These are phyloP conservation scores for Zymoseptoria brevis DNA, from an alignment of 2,329 filamentous ascomycete species.

Conservation along the genomic window DNA sequence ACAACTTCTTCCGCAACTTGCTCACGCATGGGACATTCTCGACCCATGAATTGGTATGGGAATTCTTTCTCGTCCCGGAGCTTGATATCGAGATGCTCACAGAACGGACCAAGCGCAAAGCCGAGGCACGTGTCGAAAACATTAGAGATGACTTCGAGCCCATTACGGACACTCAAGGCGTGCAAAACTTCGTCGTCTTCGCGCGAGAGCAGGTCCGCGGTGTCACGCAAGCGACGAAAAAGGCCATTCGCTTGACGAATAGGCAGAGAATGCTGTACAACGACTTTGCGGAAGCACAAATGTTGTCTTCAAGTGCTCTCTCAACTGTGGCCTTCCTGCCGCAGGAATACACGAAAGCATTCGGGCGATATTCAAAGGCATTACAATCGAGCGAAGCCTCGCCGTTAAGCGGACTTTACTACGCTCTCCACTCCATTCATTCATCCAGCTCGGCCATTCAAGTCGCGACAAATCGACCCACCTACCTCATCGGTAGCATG, in stretches of 20 bases:
- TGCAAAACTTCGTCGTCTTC: conserved; percentile 86
- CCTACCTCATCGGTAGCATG: conserved; percentile 69
- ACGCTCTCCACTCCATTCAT: conserved; percentile 69
- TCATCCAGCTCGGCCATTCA: conserved; percentile 77
- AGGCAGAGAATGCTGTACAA: conserved; percentile 55
- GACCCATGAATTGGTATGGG: conserved; percentile 96
- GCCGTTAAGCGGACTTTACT: conserved; percentile 65
- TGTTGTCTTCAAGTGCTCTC: conserved; percentile 44
- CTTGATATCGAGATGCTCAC: conserved; percentile 85
- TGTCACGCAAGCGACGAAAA: conserved; percentile 75
- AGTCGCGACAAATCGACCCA: conserved; percentile 67
- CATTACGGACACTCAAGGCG: conserved; percentile 63
- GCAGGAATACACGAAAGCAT: conserved; percentile 56
- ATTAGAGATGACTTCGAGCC: conserved; percentile 85
- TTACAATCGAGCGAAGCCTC: conserved; percentile 62
- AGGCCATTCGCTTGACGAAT: conserved; percentile 71
- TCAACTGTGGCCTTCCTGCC: conserved; percentile 61
- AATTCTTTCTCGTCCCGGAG: conserved; percentile 95
- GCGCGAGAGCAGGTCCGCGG: conserved; percentile 82
- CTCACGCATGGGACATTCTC: conserved; percentile 85
- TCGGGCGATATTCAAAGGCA: conserved; percentile 62
- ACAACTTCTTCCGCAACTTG: conserved; percentile 81
- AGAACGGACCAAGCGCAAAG: conserved; percentile 78
- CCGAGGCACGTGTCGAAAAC: conserved; percentile 71
- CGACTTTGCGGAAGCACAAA: conserved; percentile 63